Percentiles rank a stretch among this genome's conserved stretches.
phyloP scores from a whole-genome alignment of 768 basidiomycete species.

The Leccinum rimulosum region DNA sequence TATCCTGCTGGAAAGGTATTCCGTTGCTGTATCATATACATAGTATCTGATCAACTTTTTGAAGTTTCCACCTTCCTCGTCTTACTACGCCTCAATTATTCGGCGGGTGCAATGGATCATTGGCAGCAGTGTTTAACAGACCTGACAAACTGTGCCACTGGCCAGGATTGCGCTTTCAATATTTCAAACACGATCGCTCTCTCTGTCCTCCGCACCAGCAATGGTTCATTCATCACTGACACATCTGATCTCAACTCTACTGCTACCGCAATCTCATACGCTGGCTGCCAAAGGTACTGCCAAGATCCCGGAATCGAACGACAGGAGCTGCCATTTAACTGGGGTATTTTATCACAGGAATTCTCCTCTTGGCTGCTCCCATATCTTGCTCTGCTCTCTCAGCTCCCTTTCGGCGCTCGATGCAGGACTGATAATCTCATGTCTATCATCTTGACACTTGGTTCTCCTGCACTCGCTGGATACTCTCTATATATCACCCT shows the following conservation, averaged over 20 bases:
- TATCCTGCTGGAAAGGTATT: slow-evolving; percentile 4
- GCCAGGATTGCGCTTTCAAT: slow-evolving; percentile 3
- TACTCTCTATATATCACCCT: slow-evolving; percentile 46
- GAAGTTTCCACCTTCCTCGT: slow-evolving; percentile 1
- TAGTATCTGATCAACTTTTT: slow-evolving; percentile 1
- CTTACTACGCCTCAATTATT: neutral
- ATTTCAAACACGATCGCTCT: slow-evolving; percentile 11
- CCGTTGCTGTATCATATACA: neutral
- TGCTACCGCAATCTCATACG: slow-evolving; percentile 11
- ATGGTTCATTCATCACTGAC: neutral
- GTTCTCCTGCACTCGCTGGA: slow-evolving; percentile 43
- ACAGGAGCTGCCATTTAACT: slow-evolving; percentile 8
- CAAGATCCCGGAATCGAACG: no score
- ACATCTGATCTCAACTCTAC: neutral
- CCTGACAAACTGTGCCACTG: neutral
- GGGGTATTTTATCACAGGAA: slow-evolving; percentile 27
- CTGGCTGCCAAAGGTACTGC: slow-evolving; percentile 7
- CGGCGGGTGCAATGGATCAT: slow-evolving; percentile 4
- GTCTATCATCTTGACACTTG: slow-evolving; percentile 44
- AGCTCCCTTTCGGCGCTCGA: slow-evolving; percentile 45
- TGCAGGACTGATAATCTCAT: slow-evolving; percentile 40
- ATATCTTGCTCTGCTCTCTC: slow-evolving; percentile 47
- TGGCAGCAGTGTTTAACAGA: slow-evolving; percentile 13
- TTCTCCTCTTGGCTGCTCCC: slow-evolving; percentile 47
- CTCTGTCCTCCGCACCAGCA: slow-evolving; percentile 14